Percentiles rank a stretch among this genome's conserved stretches.
These are phyloP conservation scores for Scedosporium dehoogii DNA, from an alignment of 2,329 filamentous ascomycete species.

Conservation along the genomic window DNA sequence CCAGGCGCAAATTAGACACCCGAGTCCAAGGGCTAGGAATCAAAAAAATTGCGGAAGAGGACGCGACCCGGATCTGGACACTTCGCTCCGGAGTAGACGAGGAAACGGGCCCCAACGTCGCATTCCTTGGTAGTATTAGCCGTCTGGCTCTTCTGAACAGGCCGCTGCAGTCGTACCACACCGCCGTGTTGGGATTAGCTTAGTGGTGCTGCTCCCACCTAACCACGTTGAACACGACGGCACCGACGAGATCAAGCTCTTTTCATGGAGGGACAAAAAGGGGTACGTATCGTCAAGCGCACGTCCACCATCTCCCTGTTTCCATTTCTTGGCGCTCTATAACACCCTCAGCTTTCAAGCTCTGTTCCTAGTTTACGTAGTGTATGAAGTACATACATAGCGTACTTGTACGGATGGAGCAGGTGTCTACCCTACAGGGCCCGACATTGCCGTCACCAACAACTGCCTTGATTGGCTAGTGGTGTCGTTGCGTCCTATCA, in stretches of 20 bases:
- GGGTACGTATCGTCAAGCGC: background rate
- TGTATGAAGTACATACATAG: too few species aligned
- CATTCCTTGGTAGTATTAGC: background rate
- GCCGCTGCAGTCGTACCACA: background rate
- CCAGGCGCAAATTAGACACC: background rate
- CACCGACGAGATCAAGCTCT: background rate
- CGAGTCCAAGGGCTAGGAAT: background rate
- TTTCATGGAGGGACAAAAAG: too few species aligned
- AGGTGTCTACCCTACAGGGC: background rate
- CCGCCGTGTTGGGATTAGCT: background rate
- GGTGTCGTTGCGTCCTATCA: background rate
- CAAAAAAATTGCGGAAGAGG: background rate
- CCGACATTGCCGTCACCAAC: background rate
- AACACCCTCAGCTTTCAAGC: too few species aligned
- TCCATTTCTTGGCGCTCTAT: background rate
- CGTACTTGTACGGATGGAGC: too few species aligned
- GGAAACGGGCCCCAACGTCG: background rate
- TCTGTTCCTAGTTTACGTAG: too few species aligned
- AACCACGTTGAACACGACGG: background rate
- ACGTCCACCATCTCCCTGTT: background rate
- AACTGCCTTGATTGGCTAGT: too few species aligned
- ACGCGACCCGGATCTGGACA: background rate
- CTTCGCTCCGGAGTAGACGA: background rate
- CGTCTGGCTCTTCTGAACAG: background rate
- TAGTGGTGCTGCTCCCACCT: background rate